Conservation (phyloP, 2,329 filamentous ascomycete genomes). For the Talaromyces sp. region DNA sequence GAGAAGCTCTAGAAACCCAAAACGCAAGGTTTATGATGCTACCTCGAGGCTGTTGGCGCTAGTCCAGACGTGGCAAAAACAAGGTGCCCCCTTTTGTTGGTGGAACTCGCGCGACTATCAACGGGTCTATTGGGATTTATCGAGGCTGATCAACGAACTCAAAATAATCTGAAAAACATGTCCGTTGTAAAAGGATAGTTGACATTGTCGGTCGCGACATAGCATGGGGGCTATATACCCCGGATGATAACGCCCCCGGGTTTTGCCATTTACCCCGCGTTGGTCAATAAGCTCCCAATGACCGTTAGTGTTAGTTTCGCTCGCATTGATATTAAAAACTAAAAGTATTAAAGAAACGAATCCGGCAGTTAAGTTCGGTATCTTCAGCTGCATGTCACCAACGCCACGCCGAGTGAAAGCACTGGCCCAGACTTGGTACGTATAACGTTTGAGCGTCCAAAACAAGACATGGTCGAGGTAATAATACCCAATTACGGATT, state of each 20-base stretch:
- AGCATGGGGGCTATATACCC: not conserved
- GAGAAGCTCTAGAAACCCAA: not conserved
- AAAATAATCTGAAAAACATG: too few species aligned
- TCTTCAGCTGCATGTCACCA: not conserved
- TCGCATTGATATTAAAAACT: not conserved
- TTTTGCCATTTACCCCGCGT: not conserved
- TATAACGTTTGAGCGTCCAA: not conserved
- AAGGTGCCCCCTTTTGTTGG: not conserved
- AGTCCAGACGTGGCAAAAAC: not conserved
- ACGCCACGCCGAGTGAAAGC: not conserved
- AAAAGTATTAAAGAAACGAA: not conserved
- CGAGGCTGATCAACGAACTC: not conserved
- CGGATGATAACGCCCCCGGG: not conserved
- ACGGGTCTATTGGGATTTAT: not conserved
- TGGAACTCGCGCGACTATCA: not conserved
- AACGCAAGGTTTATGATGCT: too few species aligned
- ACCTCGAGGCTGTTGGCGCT: too few species aligned
- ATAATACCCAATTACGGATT: not conserved
- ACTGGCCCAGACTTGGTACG: not conserved
- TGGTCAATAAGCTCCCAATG: not conserved
- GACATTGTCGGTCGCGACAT: not conserved
- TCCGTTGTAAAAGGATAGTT: not conserved
- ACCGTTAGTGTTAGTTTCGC: not conserved
- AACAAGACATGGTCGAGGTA: not conserved
- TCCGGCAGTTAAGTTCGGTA: not conserved